Percentiles rank a stretch among this genome's conserved stretches.
phyloP scores from a whole-genome alignment of 805 yeast species.

The Starmerella vitae region DNA sequence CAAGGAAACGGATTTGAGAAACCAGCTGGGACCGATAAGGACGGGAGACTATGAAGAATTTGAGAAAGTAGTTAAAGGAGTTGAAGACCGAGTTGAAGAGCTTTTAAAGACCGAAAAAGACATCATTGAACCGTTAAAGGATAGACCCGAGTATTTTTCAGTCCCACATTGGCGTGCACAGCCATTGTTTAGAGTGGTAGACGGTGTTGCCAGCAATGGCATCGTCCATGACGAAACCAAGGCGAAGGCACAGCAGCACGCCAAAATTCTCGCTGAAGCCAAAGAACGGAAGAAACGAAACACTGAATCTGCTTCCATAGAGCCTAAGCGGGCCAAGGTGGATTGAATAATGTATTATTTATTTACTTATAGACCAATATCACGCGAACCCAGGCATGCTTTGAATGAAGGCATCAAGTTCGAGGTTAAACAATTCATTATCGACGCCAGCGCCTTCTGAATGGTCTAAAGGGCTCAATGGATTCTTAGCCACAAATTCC shows the following conservation, averaged over 20 bases:
- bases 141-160: conserved; percentile 59
- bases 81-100: conserved; percentile 50
- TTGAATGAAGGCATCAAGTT: conserved; percentile 40
- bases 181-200: conserved; percentile 82
- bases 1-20: conserved; percentile 63
- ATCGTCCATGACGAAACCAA: conserved; percentile 13
- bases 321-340: background rate
- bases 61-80: conserved; percentile 45
- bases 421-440: conserved; percentile 42
- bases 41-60: conserved; percentile 36
- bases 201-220: conserved; percentile 43
- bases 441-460: conserved; percentile 31
- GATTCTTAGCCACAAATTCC: conserved; percentile 47
- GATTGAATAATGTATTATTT: background rate
- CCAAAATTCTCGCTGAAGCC: conserved; percentile 8
- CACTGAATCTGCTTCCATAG: background rate
- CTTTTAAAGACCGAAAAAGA: conserved; percentile 33
- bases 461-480: conserved; percentile 20
- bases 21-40: conserved; percentile 46
- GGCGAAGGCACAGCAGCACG: conserved; percentile 9
- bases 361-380: background rate
- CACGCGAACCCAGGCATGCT: conserved; percentile 22
- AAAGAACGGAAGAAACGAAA: background rate
- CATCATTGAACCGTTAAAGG: conserved; percentile 21
- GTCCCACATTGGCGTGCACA: conserved; percentile 95